Percentiles rank a stretch among this genome's conserved stretches.
phyloP scores from a whole-genome alignment of 1,284 basidiomycete species.

The Cystobasidium slooffiae region DNA sequence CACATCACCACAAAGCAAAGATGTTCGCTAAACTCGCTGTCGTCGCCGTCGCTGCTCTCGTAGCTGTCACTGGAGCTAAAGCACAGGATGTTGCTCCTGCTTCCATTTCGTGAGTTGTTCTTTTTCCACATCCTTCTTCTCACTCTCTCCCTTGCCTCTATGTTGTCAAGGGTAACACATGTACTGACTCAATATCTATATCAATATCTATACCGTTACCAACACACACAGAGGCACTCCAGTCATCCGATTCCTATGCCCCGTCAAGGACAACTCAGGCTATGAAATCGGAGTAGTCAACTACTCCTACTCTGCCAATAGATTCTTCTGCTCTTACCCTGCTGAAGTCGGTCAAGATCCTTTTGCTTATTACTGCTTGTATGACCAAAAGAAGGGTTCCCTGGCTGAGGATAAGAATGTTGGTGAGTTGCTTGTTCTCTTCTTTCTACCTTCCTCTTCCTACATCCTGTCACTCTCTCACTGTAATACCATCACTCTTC shows the following conservation, averaged over 20 bases:
- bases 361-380: slow-evolving; percentile 18
- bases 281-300: not conserved
- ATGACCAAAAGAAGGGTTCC: slow-evolving; percentile 5
- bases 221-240: slow-evolving; percentile 2
- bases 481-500: not conserved
- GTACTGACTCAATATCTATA: not conserved
- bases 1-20: not conserved
- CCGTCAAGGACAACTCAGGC: slow-evolving; percentile 4
- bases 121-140: not conserved
- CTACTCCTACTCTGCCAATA: not conserved
- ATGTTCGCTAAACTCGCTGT: slow-evolving; percentile 10
- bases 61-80: not conserved
- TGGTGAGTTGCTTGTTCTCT: not conserved
- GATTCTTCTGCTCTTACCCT: slow-evolving; percentile 14
- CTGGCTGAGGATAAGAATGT: slow-evolving; percentile 11
- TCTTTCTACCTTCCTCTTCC: not conserved
- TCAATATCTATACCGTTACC: not conserved
- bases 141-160: not conserved
- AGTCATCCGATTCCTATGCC: slow-evolving; percentile 3
- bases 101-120: not conserved
- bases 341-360: not conserved
- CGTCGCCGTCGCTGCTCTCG: not conserved
- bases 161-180: not conserved
- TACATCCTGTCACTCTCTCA: not conserved
- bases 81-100: slow-evolving; percentile 9